Base-by-base conservation (phyloP, 116 monocot genomes). In the Iris pallida region DNA sequence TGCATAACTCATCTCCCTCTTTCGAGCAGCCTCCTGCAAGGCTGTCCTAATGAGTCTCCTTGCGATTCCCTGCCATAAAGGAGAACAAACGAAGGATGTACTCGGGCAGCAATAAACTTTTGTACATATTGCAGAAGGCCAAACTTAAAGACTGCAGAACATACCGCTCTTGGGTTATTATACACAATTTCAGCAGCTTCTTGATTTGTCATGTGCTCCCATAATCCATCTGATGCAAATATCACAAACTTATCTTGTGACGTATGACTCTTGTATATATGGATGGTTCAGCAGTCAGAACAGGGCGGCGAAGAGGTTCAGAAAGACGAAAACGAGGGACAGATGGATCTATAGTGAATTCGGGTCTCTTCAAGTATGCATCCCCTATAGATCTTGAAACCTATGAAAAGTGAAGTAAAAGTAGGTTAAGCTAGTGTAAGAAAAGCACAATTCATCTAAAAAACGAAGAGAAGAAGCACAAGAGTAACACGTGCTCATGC, bases 381-480 rank as follows among this genome's bases (percentile, higher is more conserved):
- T 93, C 93, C n/a, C 93, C 93, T 47, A 93, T 93, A 13, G 93
- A 75, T 55, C 93, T 89, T 55, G 93, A 89, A 47, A 89, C 84
- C 93, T 93, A 30, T 13, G 43, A 42, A 0, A 48, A 30, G 30
- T 30, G 30, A 30, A n/a, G 30, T 30, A 30, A 30, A 30, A 30
- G 30, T 30, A 30, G 30, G 0, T 4, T 6, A 52, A 52, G 3
- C 30, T 30, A 30, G 30, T 30, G 30, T 30, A 30, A 30, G 30
- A 30, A 30, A 30, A 30, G 30, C 30, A 30, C 30, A 30, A 30
- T 30, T 30, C 3, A 30, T 30, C n/a, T n/a, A n/a, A n/a, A n/a
- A n/a, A n/a, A n/a, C n/a, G n/a, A n/a, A n/a, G n/a, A n/a, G n/a
- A n/a, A n/a, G n/a, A n/a, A n/a, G n/a, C n/a, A n/a, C n/a, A n/a